Percentiles rank a stretch among this genome's conserved stretches.
Evolutionary conservation across 2,329 filamentous ascomycete genomes (phyloP).

Genomic region (Colletotrichum sp.): DNA sequence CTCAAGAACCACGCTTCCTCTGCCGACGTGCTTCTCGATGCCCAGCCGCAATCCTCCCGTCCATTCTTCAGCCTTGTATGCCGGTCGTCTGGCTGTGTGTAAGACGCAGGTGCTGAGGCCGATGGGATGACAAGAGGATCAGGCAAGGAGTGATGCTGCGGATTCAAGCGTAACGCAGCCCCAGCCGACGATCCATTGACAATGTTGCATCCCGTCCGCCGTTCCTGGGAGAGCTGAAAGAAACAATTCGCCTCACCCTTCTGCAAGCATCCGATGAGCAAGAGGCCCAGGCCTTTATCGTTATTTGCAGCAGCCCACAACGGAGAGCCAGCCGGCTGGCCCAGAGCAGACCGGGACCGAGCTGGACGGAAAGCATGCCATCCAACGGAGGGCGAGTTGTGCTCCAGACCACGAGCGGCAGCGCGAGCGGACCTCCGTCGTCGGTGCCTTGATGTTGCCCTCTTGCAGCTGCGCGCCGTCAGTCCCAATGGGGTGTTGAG

Average conservation of each 20-base stretch:
- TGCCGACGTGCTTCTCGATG: neutral
- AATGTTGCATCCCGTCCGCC: neutral
- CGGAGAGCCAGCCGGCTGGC: neutral
- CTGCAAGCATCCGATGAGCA: neutral
- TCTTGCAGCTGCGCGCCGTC: neutral
- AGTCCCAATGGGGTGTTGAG: neutral
- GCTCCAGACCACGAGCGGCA: neutral
- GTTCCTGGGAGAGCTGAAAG: neutral
- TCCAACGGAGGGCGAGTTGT: neutral
- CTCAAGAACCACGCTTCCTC: neutral
- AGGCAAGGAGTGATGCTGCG: neutral
- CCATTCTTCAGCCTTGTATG: neutral
- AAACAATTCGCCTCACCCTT: neutral
- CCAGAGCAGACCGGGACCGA: neutral
- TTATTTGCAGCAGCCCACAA: neutral
- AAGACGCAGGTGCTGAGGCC: neutral
- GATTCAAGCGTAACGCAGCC: neutral
- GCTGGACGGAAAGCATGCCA: neutral
- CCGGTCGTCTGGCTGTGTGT: neutral
- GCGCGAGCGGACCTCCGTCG: neutral
- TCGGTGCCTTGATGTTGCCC: neutral
- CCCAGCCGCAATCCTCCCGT: neutral
- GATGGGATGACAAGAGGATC: constrained; percentile 4
- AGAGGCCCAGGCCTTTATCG: neutral
- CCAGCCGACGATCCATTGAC: neutral